These are phyloP conservation scores for Psilocybe azurescens DNA, from an alignment of 768 basidiomycete species.

Conservation along the genomic window DNA sequence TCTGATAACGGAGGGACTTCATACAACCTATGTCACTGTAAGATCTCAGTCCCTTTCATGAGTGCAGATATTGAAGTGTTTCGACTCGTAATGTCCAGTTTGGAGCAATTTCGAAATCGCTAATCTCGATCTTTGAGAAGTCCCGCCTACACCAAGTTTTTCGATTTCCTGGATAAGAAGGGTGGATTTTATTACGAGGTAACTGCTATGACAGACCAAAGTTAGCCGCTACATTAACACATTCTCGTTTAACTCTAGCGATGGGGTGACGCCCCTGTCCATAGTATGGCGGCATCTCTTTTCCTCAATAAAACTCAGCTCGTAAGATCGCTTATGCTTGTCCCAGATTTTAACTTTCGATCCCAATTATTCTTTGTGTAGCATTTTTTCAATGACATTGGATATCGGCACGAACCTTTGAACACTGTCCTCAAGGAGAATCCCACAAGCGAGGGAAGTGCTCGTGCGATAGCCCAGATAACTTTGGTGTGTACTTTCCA, in stretches of 20 bases:
- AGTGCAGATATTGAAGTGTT: neutral
- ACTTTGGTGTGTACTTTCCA: constrained; percentile 30
- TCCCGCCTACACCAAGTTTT: constrained; percentile 83
- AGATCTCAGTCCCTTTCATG: constrained; percentile 22
- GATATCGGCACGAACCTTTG: no score
- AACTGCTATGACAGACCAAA: neutral
- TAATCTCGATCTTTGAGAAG: constrained; percentile 81
- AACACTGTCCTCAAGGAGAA: no score
- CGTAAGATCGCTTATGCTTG: constrained; percentile 25
- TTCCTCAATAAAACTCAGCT: constrained; percentile 91
- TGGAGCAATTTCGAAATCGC: constrained; percentile 97
- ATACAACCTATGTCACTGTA: constrained; percentile 82
- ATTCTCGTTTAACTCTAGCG: constrained; percentile 47
- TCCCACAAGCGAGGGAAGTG: no score
- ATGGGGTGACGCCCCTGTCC: constrained; percentile 93
- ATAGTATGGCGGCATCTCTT: constrained; percentile 89
- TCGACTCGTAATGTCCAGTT: constrained; percentile 45
- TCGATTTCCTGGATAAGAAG: constrained; percentile 76
- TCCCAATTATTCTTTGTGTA: constrained; percentile 15
- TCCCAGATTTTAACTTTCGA: neutral
- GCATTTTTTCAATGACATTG: constrained; percentile 50
- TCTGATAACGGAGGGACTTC: constrained; percentile 76
- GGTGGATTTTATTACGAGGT: constrained; percentile 95
- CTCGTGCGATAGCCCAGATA: no score
- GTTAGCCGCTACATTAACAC: neutral